Evolutionary conservation across 1,139 yeast species (phyloP).

Genomic region (Diutina rugosa): DNA sequence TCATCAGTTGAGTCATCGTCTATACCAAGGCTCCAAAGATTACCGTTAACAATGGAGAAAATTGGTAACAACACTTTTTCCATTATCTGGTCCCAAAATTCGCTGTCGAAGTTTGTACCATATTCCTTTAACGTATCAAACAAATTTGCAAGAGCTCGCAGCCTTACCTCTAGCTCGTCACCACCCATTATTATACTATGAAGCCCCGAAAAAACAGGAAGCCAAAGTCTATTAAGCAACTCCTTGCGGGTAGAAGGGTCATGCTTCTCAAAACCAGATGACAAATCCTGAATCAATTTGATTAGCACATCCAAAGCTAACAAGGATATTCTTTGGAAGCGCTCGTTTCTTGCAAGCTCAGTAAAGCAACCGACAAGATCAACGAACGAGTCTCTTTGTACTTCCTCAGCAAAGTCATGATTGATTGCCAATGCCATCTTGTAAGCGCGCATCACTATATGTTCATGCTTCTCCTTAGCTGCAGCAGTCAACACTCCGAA

Average conservation of each 20-base stretch:
- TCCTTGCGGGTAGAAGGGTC: conserved; percentile 12
- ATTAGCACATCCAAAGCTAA: conserved; percentile 72
- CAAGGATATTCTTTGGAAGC: conserved; percentile 68
- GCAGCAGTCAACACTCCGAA: conserved; percentile 64
- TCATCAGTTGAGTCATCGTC: conserved; percentile 39
- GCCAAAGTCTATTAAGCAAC: conserved; percentile 42
- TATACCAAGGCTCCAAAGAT: conserved; percentile 58
- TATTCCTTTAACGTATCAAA: conserved; percentile 72
- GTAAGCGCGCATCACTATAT: conserved; percentile 50
- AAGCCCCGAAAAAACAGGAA: conserved; percentile 74
- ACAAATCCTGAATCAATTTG: conserved; percentile 47
- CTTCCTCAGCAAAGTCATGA: conserved; percentile 47
- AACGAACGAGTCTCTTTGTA: conserved; percentile 63
- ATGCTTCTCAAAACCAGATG: conserved; percentile 18
- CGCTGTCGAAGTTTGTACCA: conserved; percentile 61
- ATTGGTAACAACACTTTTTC: conserved; percentile 77
- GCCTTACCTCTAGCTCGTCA: conserved; percentile 86
- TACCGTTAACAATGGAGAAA: conserved; percentile 59
- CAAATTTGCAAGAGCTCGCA: conserved; percentile 71
- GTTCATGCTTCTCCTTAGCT: conserved; percentile 41
- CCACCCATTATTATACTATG: conserved; percentile 89
- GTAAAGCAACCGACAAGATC: conserved; percentile 69
- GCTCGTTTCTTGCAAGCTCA: conserved; percentile 72
- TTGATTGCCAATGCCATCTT: conserved; percentile 53
- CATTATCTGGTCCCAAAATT: conserved; percentile 78